Percentiles rank a stretch among this genome's conserved stretches.
Conservation (phyloP, 352 stramenopile species). For the Phytophthora cryptogea region DNA sequence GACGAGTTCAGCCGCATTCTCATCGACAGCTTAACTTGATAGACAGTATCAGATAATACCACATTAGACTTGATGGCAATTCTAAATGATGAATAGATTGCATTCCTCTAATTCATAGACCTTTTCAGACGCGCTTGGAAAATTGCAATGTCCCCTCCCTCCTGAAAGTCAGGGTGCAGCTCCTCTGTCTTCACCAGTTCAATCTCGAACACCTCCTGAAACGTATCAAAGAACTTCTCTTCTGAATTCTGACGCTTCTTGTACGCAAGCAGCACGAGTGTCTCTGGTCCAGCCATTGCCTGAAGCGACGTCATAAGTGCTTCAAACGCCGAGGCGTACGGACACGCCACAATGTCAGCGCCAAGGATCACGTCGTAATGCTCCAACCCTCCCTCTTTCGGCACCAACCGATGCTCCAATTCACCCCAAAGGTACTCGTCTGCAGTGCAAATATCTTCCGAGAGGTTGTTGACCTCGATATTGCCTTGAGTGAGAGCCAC, state of each 20-base stretch:
- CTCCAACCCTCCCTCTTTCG: slow-evolving; percentile 8
- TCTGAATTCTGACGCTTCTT: slow-evolving; percentile 76
- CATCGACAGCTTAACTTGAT: slow-evolving; percentile 41
- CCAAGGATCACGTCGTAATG: slow-evolving; percentile 78
- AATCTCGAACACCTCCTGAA: slow-evolving; percentile 57
- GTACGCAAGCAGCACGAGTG: slow-evolving; percentile 73
- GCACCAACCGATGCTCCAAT: slow-evolving; percentile 30
- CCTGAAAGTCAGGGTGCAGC: slow-evolving; percentile 72
- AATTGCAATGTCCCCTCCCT: slow-evolving; percentile 60
- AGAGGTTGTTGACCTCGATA: slow-evolving; percentile 34
- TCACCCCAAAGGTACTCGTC: slow-evolving; percentile 72
- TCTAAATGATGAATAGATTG: slow-evolving; percentile 16
- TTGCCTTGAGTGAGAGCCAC: slow-evolving; percentile 71
- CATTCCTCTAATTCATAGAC: slow-evolving; percentile 10
- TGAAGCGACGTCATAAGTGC: slow-evolving; percentile 58
- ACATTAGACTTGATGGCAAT: slow-evolving; percentile 6
- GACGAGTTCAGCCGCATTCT: slow-evolving; percentile 68
- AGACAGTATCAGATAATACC: slow-evolving; percentile 8
- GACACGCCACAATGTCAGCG: slow-evolving; percentile 84
- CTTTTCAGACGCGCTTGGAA: slow-evolving; percentile 52
- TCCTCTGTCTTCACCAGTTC: slow-evolving; percentile 41
- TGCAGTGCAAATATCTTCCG: slow-evolving; percentile 31
- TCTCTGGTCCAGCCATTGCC: slow-evolving; percentile 43
- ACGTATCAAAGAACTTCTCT: slow-evolving; percentile 60
- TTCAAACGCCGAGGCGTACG: slow-evolving; percentile 74